Conservation (phyloP, 2,329 filamentous ascomycete species). For the Endothia cerciana region DNA sequence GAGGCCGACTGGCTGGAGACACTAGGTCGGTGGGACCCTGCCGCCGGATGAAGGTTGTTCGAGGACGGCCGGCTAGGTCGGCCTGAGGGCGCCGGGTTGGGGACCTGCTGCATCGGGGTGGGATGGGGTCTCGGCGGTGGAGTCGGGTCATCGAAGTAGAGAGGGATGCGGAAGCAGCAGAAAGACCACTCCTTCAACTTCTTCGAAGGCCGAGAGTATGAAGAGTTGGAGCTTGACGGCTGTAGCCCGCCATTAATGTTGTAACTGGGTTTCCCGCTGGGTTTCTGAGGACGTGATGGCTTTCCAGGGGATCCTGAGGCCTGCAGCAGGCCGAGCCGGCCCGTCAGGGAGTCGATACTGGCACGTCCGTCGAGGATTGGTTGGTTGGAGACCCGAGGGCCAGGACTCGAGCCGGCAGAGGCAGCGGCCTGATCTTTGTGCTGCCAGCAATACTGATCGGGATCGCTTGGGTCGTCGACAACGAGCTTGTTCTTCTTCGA, state of each 20-base stretch:
- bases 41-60: slow-evolving; percentile 35
- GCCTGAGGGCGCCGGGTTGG: slow-evolving; percentile 24
- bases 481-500: slow-evolving; percentile 37
- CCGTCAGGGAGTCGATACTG: slow-evolving; percentile 86
- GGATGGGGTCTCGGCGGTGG: slow-evolving; percentile 51
- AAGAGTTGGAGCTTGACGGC: slow-evolving; percentile 33
- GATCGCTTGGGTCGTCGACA: slow-evolving; percentile 56
- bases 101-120: slow-evolving; percentile 46
- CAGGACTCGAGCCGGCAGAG: slow-evolving; percentile 51
- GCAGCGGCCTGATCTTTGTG: slow-evolving; percentile 82
- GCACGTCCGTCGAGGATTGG: slow-evolving; percentile 67
- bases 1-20: slow-evolving; percentile 34
- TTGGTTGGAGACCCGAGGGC: slow-evolving; percentile 46
- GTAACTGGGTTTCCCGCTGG: slow-evolving; percentile 24
- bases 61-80: slow-evolving; percentile 35
- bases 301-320: slow-evolving; percentile 51
- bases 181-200: slow-evolving; percentile 42
- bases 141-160: slow-evolving; percentile 44
- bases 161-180: slow-evolving; percentile 57
- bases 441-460: slow-evolving; percentile 87
- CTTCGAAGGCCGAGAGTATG: slow-evolving; percentile 30
- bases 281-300: slow-evolving; percentile 28
- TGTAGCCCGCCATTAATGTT: slow-evolving; percentile 10
- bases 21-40: slow-evolving; percentile 35
- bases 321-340: slow-evolving; percentile 75